These are phyloP conservation scores for Termitomyces sp. DNA, from an alignment of 768 basidiomycete genomes.

Conservation along the genomic window DNA sequence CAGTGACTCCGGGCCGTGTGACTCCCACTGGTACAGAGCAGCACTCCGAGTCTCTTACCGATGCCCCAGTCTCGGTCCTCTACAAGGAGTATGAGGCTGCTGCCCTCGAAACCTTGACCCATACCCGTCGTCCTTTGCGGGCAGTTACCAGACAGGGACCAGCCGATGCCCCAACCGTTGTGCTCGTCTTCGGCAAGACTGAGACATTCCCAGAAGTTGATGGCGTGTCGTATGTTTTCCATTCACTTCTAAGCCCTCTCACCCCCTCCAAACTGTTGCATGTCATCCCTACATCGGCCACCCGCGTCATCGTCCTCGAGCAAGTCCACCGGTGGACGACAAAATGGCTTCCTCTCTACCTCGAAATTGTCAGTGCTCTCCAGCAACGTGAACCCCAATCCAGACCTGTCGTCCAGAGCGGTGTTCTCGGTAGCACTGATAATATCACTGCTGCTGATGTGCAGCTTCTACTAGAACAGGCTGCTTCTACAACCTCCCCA, in stretches of 20 bases:
- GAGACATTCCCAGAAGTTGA: constrained; percentile 42
- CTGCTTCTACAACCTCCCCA: constrained; percentile 27
- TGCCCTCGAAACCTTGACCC: constrained; percentile 58
- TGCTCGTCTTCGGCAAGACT: constrained; percentile 66
- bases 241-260: constrained; percentile 71
- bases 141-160: constrained; percentile 54
- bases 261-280: constrained; percentile 54
- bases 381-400: constrained; percentile 51
- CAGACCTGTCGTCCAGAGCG: constrained; percentile 57
- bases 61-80: constrained; percentile 25
- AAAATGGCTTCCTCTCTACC: constrained; percentile 85
- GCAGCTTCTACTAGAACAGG: constrained; percentile 46
- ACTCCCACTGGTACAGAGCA: constrained; percentile 9
- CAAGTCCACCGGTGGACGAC: constrained; percentile 73
- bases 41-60: constrained; percentile 15
- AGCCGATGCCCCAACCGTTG: constrained; percentile 55
- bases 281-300: constrained; percentile 58
- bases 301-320: constrained; percentile 77
- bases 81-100: constrained; percentile 67
- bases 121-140: constrained; percentile 57
- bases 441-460: constrained; percentile 41
- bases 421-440: constrained; percentile 51
- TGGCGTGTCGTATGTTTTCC: constrained; percentile 58
- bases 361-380: constrained; percentile 73
- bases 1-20: constrained; percentile 30